Evolutionary conservation across 2,329 filamentous ascomycete species (phyloP).

Genomic region (Sodiomyces alkalinus): DNA sequence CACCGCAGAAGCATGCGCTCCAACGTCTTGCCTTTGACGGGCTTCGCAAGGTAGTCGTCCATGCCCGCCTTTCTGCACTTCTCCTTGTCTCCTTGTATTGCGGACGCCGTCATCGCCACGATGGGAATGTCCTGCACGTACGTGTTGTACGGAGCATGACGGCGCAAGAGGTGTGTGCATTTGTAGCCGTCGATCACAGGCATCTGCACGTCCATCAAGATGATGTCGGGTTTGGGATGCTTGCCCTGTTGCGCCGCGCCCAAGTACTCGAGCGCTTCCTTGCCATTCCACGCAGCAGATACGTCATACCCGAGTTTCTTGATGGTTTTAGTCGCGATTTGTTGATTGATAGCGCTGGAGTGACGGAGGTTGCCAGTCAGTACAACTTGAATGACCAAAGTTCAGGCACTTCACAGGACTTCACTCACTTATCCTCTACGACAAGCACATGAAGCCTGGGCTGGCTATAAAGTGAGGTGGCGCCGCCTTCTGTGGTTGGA

Average conservation of each 20-base stretch:
- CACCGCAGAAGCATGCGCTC: constrained; percentile 60
- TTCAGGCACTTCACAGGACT: too few relatives aligned
- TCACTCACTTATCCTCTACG: constrained; percentile 62
- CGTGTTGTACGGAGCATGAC: constrained; percentile 47
- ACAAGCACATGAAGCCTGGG: constrained; percentile 52
- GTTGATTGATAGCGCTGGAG: constrained; percentile 48
- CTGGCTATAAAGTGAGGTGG: too few relatives aligned
- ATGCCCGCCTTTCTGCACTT: constrained; percentile 61
- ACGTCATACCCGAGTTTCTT: constrained; percentile 58
- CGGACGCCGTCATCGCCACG: constrained; percentile 69
- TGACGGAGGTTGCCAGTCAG: too few relatives aligned
- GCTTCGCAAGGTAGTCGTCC: constrained; percentile 64
- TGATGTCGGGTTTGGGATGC: constrained; percentile 51
- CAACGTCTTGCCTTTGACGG: constrained; percentile 51
- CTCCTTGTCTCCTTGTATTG: constrained; percentile 61
- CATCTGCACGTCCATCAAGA: constrained; percentile 69
- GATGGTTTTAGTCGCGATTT: constrained; percentile 63
- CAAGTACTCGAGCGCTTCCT: constrained; percentile 64
- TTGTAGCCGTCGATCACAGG: constrained; percentile 64
- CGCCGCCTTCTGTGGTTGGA: too few relatives aligned
- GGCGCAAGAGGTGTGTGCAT: constrained; percentile 58
- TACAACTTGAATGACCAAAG: neutral
- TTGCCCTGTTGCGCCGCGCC: constrained; percentile 33
- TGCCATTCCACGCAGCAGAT: constrained; percentile 60
- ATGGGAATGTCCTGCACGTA: constrained; percentile 51